Base-by-base conservation (phyloP, 148 eudicot species). In the Camellia granthamiana region DNA sequence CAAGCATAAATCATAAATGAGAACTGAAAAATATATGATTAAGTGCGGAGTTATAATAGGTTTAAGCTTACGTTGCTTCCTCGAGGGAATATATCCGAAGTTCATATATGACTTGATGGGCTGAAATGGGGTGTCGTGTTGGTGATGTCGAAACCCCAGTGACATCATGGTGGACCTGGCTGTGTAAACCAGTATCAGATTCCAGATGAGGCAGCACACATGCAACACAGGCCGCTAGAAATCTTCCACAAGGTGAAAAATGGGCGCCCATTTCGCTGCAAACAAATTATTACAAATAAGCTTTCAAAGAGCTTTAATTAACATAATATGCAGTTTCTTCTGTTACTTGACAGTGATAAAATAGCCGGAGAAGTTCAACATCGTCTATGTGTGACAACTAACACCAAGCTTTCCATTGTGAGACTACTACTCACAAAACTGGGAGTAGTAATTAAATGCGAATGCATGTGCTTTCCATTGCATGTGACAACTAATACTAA, bases 261-360 rank as follows among this genome's bases (percentile, higher is more conserved):
- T 97, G 99, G 87, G 99, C 97, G 69, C 99, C 99, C 99, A 97
- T 97, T 89, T 97, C 99, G 87, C 99, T 97, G 91, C 85, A 92
- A 86, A 70, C 11, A 64, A 63, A 78, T 42, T 49, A 19, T 62
- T 9, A 41, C 42, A 70, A n/a, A 72, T 56, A 65, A 83, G 83
- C 74, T 71, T 43, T 18, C n/a, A 19, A 43, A 77, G 43, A 56
- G 63, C 18, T 42, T 49, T 30, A 0, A 67, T 10, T 66, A 9
- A 68, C 75, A 74, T 14, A 38, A 43, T 19, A 41, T 52, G 46
- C 70, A 60, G 23, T 12, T 14, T 68, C 38, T 78, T 5, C 43
- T 51, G 51, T 41, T 76, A 69, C 23, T 19, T 54, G 76, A 63
- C 43, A 63, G 18, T 10, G 38, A 56, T 38, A 56, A 8, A 47